phyloP scores from a whole-genome alignment of 2,329 filamentous ascomycete genomes.

The Beauveria pseudobassiana region DNA sequence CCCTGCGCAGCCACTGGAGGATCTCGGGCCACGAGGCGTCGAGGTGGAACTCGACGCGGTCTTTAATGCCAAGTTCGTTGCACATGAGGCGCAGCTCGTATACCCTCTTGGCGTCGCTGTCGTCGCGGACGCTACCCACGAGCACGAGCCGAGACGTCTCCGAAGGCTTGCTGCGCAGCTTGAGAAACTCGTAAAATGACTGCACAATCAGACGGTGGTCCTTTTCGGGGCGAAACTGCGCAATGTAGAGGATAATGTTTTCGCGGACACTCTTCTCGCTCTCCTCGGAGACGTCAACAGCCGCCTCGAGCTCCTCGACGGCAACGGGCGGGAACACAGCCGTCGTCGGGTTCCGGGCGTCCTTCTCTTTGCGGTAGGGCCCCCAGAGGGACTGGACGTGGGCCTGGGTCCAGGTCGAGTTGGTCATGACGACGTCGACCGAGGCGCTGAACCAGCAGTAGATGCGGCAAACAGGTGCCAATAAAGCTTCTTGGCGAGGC shows the following conservation, averaged over 20 bases:
- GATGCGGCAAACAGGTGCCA: constrained; percentile 78
- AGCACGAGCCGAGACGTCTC: constrained; percentile 64
- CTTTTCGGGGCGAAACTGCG: constrained; percentile 96
- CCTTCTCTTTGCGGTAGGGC: constrained; percentile 39
- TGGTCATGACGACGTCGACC: constrained; percentile 94
- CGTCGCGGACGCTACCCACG: constrained; percentile 86
- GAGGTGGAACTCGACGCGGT: constrained; percentile 78
- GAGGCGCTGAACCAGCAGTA: constrained; percentile 79
- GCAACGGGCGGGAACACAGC: constrained; percentile 91
- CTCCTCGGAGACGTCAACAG: constrained; percentile 61
- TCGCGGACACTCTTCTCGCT: constrained; percentile 60
- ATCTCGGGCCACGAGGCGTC: constrained; percentile 88
- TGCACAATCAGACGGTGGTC: constrained; percentile 83
- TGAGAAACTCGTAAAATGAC: constrained; percentile 72
- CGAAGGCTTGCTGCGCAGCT: constrained; percentile 41
- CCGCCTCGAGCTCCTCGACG: constrained; percentile 71
- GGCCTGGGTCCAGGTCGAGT: constrained; percentile 85
- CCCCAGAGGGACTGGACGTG: constrained; percentile 81
- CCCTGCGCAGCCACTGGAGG: constrained; percentile 65
- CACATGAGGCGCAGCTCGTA: constrained; percentile 82
- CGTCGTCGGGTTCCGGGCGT: constrained; percentile 48
- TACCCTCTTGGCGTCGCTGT: constrained; percentile 70
- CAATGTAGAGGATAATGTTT: constrained; percentile 79
- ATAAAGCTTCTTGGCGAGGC: constrained; percentile 68
- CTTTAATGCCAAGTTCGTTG: constrained; percentile 78